Evolutionary conservation across 129 eudicot genomes (phyloP), one percentile per base, ranked within the genome.

Genomic region (Gnaphalium uliginosum): DNA sequence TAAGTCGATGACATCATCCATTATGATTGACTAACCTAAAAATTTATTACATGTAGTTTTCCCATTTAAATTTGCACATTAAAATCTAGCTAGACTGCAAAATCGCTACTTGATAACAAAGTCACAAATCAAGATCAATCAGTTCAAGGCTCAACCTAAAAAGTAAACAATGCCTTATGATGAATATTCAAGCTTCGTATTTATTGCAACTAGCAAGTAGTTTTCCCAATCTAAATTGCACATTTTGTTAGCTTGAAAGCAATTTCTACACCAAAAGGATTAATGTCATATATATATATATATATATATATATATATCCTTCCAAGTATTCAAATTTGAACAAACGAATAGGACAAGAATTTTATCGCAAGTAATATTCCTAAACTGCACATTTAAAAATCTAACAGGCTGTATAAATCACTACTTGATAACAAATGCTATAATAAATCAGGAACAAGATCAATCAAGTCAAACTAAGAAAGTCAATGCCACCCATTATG

Each of bases 1-100:
- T 25, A 54, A 63, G 14, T 21, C 66, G 29, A 75, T 67, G 69
- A 41, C 15, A 69, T 27, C 57, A 30, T 32, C 18, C 75, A 50
- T 22, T 62, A 60, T 59, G 43, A 73, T 25, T 19, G 11, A 11
- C 24, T 3, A 71, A 54, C 53, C 18, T 27, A 5, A 27, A 48
- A 3, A 27, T 43, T 51, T 18, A 19, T 25, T 33, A n/a, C 26
- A 3, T 8, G 8, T 65, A 9, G 37, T 17, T 18, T 50, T 50
- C n/a, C 63, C 62, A 26, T 48, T 37, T 39, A 50, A 67, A 5
- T 11, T 25, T 24, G 27, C 33, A 25, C 66, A 59, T 59, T 22
- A 25, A 22, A 33, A 41, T 46, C 48, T 43, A 43, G 14, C 53
- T 4, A 46, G 53, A 13, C 17, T 39, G 5, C 53, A 46, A 46